Percentiles rank a stretch among this genome's conserved stretches.
Conservation (phyloP, 2,329 filamentous ascomycete species). For the Lasiodiplodia citricola region DNA sequence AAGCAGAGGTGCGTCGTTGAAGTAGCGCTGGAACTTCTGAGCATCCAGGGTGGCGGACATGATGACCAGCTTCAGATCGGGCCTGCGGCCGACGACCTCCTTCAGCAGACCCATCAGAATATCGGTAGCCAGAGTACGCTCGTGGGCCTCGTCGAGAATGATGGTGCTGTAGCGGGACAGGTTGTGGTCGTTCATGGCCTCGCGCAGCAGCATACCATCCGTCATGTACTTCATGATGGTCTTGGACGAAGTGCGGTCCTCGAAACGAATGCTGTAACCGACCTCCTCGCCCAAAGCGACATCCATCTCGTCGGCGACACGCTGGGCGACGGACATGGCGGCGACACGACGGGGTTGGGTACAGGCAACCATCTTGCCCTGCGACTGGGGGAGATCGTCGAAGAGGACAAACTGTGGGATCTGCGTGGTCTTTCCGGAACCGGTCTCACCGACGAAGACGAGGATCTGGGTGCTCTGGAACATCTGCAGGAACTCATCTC, state of each 20-base stretch:
- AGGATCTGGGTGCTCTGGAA: slow-evolving; percentile 96
- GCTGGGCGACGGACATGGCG: slow-evolving; percentile 96
- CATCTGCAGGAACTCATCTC: slow-evolving; percentile 89
- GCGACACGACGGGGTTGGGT: slow-evolving; percentile 97
- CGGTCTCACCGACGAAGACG: slow-evolving; percentile 98
- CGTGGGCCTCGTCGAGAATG: slow-evolving; percentile 98
- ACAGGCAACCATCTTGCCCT: slow-evolving; percentile 91
- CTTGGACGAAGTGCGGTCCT: slow-evolving; percentile 84
- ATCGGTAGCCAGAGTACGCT: slow-evolving; percentile 94
- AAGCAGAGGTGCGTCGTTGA: slow-evolving; percentile 89
- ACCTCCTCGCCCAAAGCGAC: slow-evolving; percentile 90
- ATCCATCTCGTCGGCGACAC: slow-evolving; percentile 94
- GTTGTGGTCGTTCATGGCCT: slow-evolving; percentile 90
- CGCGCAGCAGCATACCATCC: slow-evolving; percentile 95
- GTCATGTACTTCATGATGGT: slow-evolving; percentile 99
- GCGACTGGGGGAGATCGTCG: slow-evolving; percentile 88
- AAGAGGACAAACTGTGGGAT: slow-evolving; percentile 98
- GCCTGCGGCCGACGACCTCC: slow-evolving; percentile 83
- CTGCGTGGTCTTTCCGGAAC: slow-evolving; percentile 98
- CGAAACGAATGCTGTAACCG: slow-evolving; percentile 96
- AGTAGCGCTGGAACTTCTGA: slow-evolving; percentile 97
- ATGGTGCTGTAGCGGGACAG: slow-evolving; percentile 91
- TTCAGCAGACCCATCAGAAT: slow-evolving; percentile 93
- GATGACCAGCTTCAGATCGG: slow-evolving; percentile 92
- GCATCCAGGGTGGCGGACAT: slow-evolving; percentile 96